Base-by-base conservation (phyloP, 163 green algal species). In the Scenedesmus sp. region DNA sequence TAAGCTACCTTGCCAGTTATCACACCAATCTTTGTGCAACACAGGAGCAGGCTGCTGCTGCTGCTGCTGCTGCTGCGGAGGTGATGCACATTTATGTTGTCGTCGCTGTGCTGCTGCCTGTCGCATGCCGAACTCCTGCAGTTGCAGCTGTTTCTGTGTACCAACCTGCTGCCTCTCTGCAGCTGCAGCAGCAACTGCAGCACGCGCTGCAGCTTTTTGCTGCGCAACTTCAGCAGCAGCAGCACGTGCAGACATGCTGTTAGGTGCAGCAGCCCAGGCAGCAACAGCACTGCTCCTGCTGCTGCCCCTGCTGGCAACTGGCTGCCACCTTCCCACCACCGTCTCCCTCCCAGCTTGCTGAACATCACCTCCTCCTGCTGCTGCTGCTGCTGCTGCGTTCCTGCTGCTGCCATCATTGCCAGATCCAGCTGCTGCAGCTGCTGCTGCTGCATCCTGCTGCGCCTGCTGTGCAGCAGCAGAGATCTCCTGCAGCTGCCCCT, bases 401-500 rank as follows among this genome's bases (percentile, higher is more conserved):
- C 18, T 87, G 15, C 9, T 16, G 55, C 9, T 8, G 8, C 4
- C 16, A 9, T 81, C 55, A 82, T 16, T 20, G 20, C 56, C 56
- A 60, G 84, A 13, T 73, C 9, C 82, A 56, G 82, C 82, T n/a
- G 82, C 82, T 87, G 82, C 82, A 7, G 56, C 82, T 56, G 55
- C 55, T 56, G 82, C 82, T 10, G 82, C 56, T 54, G 82, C 82
- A 52, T 74, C 7, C 10, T 57, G 56, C 34, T 88, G 56, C 7
- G 83, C 83, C 26, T 88, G 70, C 70, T 79, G 83, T 66, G 57
- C 83, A 77, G 83, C 62, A 54, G 84, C 62, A 64, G 84, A 82
- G 15, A 81, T 67, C 34, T 74, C 84, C 34, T 89, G 84, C 60
- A 89, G 34, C 84, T 91, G 87, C 15, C 74, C 87, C 18, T 91